Percentiles rank a stretch among this genome's conserved stretches.
Conservation (phyloP, 441 rosid genomes). For the Rhodomyrtus psidioides region DNA sequence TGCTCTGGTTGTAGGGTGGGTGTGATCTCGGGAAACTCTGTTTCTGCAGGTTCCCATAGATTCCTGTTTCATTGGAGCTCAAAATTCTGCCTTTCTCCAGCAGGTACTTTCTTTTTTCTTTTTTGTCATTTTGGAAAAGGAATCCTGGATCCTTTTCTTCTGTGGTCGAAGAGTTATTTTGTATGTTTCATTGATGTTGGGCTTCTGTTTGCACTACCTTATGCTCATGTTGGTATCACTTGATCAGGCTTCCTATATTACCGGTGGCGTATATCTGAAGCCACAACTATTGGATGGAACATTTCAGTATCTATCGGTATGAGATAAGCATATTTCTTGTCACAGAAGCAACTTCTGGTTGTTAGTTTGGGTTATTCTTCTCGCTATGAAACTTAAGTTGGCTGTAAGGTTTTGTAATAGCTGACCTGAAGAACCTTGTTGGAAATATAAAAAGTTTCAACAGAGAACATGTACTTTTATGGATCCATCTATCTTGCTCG, state of each 20-base stretch:
- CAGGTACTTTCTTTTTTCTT: slow-evolving; percentile 41
- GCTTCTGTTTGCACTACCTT: neutral
- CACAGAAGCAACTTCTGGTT: neutral
- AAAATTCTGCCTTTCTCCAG: slow-evolving; percentile 90
- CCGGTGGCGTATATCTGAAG: slow-evolving; percentile 83
- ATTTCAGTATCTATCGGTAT: slow-evolving; percentile 78
- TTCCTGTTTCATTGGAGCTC: slow-evolving; percentile 78
- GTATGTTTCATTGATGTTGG: neutral
- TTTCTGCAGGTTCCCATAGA: slow-evolving; percentile 81
- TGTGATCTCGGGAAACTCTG: neutral
- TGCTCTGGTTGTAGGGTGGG: neutral
- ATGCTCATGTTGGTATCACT: neutral
- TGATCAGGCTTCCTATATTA: slow-evolving; percentile 84
- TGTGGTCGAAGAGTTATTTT: neutral
- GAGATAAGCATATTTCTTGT: neutral
- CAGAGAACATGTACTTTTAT: neutral
- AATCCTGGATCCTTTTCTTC: neutral
- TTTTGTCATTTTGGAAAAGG: neutral
- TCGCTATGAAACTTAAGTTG: neutral
- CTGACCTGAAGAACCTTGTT: neutral
- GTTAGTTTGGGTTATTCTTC: neutral
- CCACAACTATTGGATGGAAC: slow-evolving; percentile 89
- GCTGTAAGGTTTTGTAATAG: neutral
- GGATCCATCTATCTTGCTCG: neutral
- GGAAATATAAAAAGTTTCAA: neutral